phyloP scores from a whole-genome alignment of 768 basidiomycete species.

The Amyloporia xantha region DNA sequence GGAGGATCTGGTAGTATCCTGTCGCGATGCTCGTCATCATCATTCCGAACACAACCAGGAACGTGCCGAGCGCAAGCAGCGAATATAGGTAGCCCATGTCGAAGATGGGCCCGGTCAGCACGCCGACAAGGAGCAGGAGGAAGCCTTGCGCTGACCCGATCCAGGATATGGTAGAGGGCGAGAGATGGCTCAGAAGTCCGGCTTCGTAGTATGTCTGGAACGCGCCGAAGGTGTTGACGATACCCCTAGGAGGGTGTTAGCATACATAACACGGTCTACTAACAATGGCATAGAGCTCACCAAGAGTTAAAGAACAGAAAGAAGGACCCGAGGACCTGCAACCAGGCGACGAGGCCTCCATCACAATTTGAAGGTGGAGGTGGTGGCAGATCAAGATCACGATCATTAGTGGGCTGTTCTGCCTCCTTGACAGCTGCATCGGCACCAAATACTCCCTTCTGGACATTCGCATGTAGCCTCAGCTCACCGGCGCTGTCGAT shows the following conservation, averaged over 20 bases:
- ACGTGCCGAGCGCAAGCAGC: constrained; percentile 10
- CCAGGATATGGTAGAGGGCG: constrained; percentile 18
- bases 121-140: constrained; percentile 16
- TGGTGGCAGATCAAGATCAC: too few relatives aligned
- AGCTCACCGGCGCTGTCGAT: too few relatives aligned
- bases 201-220: constrained; percentile 14
- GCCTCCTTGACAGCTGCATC: too few relatives aligned
- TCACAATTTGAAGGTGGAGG: too few relatives aligned
- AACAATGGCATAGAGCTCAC: constrained; percentile 1
- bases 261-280: background rate
- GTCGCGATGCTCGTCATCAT: constrained; percentile 40
- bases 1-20: constrained; percentile 40
- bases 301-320: constrained; percentile 16
- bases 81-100: constrained; percentile 30
- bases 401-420: too few relatives aligned
- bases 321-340: constrained; percentile 13
- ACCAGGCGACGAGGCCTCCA: constrained; percentile 11
- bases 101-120: constrained; percentile 17
- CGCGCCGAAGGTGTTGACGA: constrained; percentile 15
- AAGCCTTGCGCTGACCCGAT: constrained; percentile 22
- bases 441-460: too few relatives aligned
- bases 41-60: constrained; percentile 22
- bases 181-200: constrained; percentile 4
- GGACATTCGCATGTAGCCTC: too few relatives aligned
- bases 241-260: constrained; percentile 10